Evolutionary conservation across 768 basidiomycete genomes (phyloP).

Genomic region (Serendipita sp.): DNA sequence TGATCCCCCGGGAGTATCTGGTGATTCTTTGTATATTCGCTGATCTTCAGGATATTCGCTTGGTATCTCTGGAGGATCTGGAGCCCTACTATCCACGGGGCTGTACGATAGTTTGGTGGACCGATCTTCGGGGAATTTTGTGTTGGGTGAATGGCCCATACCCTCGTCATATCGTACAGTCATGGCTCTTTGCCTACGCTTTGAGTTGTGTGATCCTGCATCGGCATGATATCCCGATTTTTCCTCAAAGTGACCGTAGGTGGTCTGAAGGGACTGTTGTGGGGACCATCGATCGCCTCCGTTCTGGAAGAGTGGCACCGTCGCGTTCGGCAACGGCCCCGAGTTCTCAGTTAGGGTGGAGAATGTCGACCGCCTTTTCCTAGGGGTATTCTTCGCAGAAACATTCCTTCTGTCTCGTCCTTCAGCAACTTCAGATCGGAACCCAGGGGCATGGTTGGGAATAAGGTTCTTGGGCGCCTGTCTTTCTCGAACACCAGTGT

Average conservation of each 20-base stretch:
- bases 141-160: too few species aligned
- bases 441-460: background rate
- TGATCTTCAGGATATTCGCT: too few species aligned
- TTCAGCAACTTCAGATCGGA: background rate
- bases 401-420: background rate
- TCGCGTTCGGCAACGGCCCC: background rate
- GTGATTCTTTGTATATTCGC: too few species aligned
- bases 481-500: background rate
- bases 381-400: background rate
- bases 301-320: background rate
- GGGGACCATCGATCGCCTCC: background rate
- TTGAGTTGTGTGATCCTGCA: too few species aligned
- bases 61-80: too few species aligned
- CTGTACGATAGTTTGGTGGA: too few species aligned
- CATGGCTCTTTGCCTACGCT: too few species aligned
- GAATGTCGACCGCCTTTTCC: background rate
- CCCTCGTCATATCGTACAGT: too few species aligned
- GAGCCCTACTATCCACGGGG: too few species aligned
- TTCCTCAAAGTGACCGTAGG: background rate
- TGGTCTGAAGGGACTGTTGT: background rate
- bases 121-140: too few species aligned
- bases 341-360: background rate
- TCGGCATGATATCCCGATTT: too few species aligned
- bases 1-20: too few species aligned
- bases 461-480: constrained; percentile 2